phyloP scores from a whole-genome alignment of 306 rosid genomes.

The Vicia faba region DNA sequence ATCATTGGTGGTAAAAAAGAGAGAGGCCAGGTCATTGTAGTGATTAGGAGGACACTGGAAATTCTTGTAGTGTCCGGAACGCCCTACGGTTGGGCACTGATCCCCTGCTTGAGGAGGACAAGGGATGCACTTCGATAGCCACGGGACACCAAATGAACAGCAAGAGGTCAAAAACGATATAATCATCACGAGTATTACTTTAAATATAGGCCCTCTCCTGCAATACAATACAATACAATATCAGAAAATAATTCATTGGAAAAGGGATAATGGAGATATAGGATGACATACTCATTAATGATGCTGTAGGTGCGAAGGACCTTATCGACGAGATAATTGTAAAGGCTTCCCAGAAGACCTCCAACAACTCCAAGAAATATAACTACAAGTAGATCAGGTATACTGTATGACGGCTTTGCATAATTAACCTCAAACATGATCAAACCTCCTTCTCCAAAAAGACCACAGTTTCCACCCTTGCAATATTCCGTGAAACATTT shows the following conservation, averaged over 20 bases:
- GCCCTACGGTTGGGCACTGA: slow-evolving; percentile 63
- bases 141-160: slow-evolving; percentile 69
- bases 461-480: slow-evolving; percentile 62
- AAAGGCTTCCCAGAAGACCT: slow-evolving; percentile 75
- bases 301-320: slow-evolving; percentile 72
- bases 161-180: slow-evolving; percentile 70
- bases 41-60: slow-evolving; percentile 66
- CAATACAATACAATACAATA: not conserved
- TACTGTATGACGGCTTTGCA: slow-evolving; percentile 47
- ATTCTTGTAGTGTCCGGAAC: slow-evolving; percentile 63
- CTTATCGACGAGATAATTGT: slow-evolving; percentile 74
- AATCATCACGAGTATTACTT: slow-evolving; percentile 53
- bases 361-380: slow-evolving; percentile 67
- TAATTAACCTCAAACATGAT: slow-evolving; percentile 64
- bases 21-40: slow-evolving; percentile 91
- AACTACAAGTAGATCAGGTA: slow-evolving; percentile 61
- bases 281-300: slow-evolving; percentile 22
- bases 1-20: slow-evolving; percentile 74
- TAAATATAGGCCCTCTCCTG: slow-evolving; percentile 65
- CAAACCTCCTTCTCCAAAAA: slow-evolving; percentile 84
- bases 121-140: slow-evolving; percentile 65
- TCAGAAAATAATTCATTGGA: not conserved
- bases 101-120: slow-evolving; percentile 62
- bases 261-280: not conserved
- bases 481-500: slow-evolving; percentile 60